phyloP scores from a whole-genome alignment of 2,329 filamentous ascomycete species.

The Sordariomycetes sp. region DNA sequence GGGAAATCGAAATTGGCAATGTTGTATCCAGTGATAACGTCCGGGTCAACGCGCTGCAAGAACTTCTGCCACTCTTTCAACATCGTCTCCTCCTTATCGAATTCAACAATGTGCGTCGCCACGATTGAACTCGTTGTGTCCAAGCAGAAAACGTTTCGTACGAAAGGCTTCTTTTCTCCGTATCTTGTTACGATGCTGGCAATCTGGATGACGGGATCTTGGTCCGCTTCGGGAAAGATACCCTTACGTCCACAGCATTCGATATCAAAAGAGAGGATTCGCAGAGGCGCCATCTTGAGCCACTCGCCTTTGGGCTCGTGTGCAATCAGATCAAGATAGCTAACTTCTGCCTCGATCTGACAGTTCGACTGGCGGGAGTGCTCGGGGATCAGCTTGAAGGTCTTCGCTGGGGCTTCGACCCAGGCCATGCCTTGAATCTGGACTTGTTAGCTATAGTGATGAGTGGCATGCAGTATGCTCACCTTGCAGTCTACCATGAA shows the following conservation, averaged over 20 bases:
- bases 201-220: conserved; percentile 95
- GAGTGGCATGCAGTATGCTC: conserved; percentile 8
- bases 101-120: conserved; percentile 86
- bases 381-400: conserved; percentile 61
- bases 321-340: conserved; percentile 74
- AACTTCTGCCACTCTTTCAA: conserved; percentile 89
- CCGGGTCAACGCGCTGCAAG: conserved; percentile 80
- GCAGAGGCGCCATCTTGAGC: conserved; percentile 93
- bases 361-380: conserved; percentile 77
- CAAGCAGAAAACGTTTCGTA: conserved; percentile 92
- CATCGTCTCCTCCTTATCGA: conserved; percentile 76
- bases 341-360: conserved; percentile 85
- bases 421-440: conserved; percentile 92
- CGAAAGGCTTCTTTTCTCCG: conserved; percentile 90
- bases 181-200: conserved; percentile 92
- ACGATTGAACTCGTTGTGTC: conserved; percentile 90
- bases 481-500: conserved; percentile 98
- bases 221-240: conserved; percentile 86
- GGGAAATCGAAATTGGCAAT: conserved; percentile 98
- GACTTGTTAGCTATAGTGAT: conserved; percentile 9
- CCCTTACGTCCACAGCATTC: conserved; percentile 97
- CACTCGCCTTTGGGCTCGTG: conserved; percentile 88
- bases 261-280: conserved; percentile 94
- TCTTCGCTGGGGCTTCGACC: conserved; percentile 73
- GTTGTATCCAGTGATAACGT: conserved; percentile 98